phyloP scores from a whole-genome alignment of 192 early-diverging fungal species.

The Umbelopsis sp. region DNA sequence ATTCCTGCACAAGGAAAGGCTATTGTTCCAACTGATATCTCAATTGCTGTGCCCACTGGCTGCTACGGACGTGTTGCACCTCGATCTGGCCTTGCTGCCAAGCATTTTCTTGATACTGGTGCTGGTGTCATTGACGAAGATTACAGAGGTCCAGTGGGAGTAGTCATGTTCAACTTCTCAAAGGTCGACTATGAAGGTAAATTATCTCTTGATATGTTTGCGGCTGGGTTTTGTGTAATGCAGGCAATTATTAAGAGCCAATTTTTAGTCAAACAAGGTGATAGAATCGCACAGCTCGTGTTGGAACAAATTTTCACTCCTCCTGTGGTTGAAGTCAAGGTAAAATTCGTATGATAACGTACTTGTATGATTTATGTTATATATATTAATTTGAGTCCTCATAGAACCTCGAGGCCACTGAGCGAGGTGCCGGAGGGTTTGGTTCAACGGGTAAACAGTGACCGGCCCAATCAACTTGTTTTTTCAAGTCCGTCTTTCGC shows the following conservation, averaged over 20 bases:
- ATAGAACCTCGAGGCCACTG: slow-evolving; percentile 54
- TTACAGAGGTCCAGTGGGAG: slow-evolving; percentile 85
- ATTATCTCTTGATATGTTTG: background rate
- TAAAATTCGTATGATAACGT: slow-evolving; percentile 25
- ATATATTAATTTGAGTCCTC: background rate
- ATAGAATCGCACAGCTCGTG: slow-evolving; percentile 95
- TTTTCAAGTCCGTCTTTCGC: background rate
- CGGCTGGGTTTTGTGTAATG: background rate
- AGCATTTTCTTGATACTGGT: slow-evolving; percentile 85
- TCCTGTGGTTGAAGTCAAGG: slow-evolving; percentile 78
- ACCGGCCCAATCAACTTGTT: slow-evolving; percentile 4
- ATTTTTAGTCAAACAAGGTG: slow-evolving; percentile 79
- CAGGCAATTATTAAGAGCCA: background rate
- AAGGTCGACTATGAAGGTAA: slow-evolving; percentile 57
- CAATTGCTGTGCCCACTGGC: slow-evolving; percentile 82
- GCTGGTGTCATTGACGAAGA: slow-evolving; percentile 94
- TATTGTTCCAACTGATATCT: slow-evolving; percentile 85
- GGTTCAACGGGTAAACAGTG: slow-evolving; percentile 63
- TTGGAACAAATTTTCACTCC: slow-evolving; percentile 85
- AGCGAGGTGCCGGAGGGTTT: slow-evolving; percentile 68
- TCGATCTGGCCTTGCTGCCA: slow-evolving; percentile 87
- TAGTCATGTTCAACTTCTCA: slow-evolving; percentile 90
- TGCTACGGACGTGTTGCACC: slow-evolving; percentile 97
- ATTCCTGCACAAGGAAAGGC: slow-evolving; percentile 81
- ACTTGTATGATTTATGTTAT: background rate